Base-by-base conservation (phyloP, 2,329 filamentous ascomycete genomes). In the Diaporthe vaccinii region DNA sequence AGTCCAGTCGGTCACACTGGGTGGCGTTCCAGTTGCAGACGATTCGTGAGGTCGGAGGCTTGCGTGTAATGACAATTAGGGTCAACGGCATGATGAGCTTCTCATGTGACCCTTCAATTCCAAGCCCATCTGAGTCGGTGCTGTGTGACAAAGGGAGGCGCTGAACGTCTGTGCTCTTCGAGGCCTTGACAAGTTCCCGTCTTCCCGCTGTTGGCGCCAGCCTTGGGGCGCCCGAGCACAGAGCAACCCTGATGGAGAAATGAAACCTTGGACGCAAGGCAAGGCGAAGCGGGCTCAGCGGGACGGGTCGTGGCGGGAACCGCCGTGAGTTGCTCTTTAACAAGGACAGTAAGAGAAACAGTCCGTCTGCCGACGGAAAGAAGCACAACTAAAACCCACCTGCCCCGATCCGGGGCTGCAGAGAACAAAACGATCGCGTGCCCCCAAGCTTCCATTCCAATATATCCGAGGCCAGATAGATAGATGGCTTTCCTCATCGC, bases 301-400 rank as follows among this genome's bases (percentile, higher is more conserved):
- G 70, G 70, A 72, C 70, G 70, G 70, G 70, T 62, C 70, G 70
- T 62, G 57, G 70, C 58, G 70, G 70, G 70, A 72, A 53, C 70
- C 70, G 57, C 70, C 70, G 58, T 22, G 57, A 72, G 44, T 72
- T 72, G 65, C 65, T 69, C 46, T 49, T 46, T 49, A 69, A 49
- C 65, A 69, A 41, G 49, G 65, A 41, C 31, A 39, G 49, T 55
- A 4, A 25, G 65, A 39, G 49, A 55, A 53, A 69, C 22, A 69
- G 34, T 34, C 65, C 34, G 65, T 69, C 51, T 69, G 49, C 49
- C 49, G 65, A 10, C 65, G 46, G 65, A 39, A 68, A 68, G 65
- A 68, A 68, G 65, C 65, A 68, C 46, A 36, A 28, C 46, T 68
- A n/a, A 53, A 34, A 53, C 65, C 46, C 31, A n/a, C 44, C 28